Conservation (phyloP, 805 yeast species). For the Lipomyces starkeyi region DNA sequence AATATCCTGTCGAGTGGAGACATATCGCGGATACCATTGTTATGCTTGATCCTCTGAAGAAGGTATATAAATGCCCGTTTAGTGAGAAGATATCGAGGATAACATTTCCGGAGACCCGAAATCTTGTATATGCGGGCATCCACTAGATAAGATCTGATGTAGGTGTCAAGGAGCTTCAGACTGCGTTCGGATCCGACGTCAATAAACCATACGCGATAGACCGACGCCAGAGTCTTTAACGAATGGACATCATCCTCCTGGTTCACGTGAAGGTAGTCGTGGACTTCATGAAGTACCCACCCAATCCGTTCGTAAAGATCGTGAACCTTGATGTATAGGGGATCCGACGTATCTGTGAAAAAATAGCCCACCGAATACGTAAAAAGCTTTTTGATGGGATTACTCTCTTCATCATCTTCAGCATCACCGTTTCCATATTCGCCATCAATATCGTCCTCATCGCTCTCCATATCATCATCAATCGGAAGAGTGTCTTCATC, state of each 20-base stretch:
- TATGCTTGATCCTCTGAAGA: slow-evolving; percentile 71
- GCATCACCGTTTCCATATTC: slow-evolving; percentile 38
- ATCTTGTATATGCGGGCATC: slow-evolving; percentile 66
- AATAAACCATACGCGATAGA: slow-evolving; percentile 75
- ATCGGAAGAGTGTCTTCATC: slow-evolving; percentile 1
- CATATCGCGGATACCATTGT: slow-evolving; percentile 74
- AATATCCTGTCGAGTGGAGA: slow-evolving; percentile 66
- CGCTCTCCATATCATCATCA: slow-evolving; percentile 42
- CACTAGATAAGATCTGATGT: slow-evolving; percentile 60
- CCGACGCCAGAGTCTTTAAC: slow-evolving; percentile 65
- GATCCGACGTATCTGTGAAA: slow-evolving; percentile 60
- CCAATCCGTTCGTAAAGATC: slow-evolving; percentile 66
- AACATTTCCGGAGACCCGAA: slow-evolving; percentile 67
- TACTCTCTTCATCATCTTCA: slow-evolving; percentile 43
- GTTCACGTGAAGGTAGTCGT: slow-evolving; percentile 53
- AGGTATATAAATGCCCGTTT: slow-evolving; percentile 76
- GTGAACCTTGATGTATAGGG: slow-evolving; percentile 61
- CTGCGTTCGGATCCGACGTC: slow-evolving; percentile 79
- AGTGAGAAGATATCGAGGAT: slow-evolving; percentile 78
- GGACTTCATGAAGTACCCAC: slow-evolving; percentile 63
- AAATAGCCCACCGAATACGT: slow-evolving; percentile 68
- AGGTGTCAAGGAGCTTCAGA: slow-evolving; percentile 60
- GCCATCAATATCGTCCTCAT: slow-evolving; percentile 17
- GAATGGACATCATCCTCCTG: slow-evolving; percentile 69
- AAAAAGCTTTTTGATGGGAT: slow-evolving; percentile 58